These are phyloP conservation scores for Lithohypha guttulata DNA, from an alignment of 2,329 filamentous ascomycete genomes.

Conservation along the genomic window DNA sequence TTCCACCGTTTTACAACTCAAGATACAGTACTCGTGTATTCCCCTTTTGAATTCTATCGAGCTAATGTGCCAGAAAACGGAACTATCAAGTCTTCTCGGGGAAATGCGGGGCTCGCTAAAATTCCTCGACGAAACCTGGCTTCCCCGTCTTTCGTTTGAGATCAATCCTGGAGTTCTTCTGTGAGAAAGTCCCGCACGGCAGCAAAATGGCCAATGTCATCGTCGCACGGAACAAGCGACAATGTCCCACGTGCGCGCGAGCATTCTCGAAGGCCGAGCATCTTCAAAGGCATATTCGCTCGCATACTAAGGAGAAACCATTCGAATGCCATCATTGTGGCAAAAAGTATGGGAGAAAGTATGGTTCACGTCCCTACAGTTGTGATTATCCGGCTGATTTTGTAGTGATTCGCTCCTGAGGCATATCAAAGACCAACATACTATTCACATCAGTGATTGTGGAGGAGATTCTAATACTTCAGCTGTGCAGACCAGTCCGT, in stretches of 20 bases:
- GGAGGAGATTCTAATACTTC: background rate
- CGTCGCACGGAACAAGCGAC: conserved; percentile 2
- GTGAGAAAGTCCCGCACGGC: background rate
- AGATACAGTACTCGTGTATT: no score
- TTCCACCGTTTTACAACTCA: no score
- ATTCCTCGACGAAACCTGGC: no score
- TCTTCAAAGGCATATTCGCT: conserved; percentile 25
- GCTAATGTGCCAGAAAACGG: no score
- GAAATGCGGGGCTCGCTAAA: no score
- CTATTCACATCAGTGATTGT: background rate
- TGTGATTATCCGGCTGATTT: background rate
- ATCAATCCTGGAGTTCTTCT: no score
- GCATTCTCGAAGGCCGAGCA: conserved; percentile 26
- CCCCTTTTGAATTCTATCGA: no score
- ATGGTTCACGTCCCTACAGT: background rate
- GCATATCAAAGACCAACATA: conserved; percentile 15
- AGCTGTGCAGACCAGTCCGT: background rate
- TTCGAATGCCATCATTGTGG: conserved; percentile 20
- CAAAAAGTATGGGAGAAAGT: conserved; percentile 17
- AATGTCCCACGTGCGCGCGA: conserved; percentile 21
- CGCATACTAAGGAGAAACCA: conserved; percentile 27
- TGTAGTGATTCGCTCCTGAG: conserved; percentile 16
- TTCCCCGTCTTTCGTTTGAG: no score
- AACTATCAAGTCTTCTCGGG: no score
- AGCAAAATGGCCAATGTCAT: background rate